Conservation (phyloP, 139 green algal genomes). For the Chlamydomonas sphaeroides region DNA sequence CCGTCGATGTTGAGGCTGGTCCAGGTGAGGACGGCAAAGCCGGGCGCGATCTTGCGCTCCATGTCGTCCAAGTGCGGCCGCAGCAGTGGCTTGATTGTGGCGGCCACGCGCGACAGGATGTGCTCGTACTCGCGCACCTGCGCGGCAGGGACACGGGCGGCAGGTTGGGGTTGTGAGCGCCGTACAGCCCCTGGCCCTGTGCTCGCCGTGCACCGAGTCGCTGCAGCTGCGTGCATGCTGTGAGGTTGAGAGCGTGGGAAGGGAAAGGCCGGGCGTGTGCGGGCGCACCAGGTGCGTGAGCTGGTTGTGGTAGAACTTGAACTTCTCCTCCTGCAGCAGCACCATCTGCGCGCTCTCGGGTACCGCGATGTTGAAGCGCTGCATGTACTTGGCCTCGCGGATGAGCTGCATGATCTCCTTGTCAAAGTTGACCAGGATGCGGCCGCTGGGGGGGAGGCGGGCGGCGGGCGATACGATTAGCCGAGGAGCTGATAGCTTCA, state of each 20-base stretch:
- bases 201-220: no score
- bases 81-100: constrained; percentile 83
- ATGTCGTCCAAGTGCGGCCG: constrained; percentile 88
- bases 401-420: constrained; percentile 90
- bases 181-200: no score
- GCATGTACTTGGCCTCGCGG: constrained; percentile 89
- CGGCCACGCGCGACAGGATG: constrained; percentile 65
- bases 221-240: no score
- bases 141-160: no score
- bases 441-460: no score
- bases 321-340: constrained; percentile 80
- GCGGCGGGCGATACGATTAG: no score
- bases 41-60: constrained; percentile 86
- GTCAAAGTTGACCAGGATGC: constrained; percentile 91
- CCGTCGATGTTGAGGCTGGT: constrained; percentile 93
- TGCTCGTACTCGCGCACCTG: constrained; percentile 74
- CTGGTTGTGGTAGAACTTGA: constrained; percentile 90
- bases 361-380: constrained; percentile 84
- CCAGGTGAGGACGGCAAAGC: constrained; percentile 87
- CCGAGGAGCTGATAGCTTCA: no score
- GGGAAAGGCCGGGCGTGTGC: no score
- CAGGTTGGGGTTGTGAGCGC: no score
- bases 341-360: constrained; percentile 83
- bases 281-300: constrained; percentile 72
- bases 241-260: no score